Evolutionary conservation across 177 flowering plant genomes (phyloP).

Genomic region (Vitis hybrid): DNA sequence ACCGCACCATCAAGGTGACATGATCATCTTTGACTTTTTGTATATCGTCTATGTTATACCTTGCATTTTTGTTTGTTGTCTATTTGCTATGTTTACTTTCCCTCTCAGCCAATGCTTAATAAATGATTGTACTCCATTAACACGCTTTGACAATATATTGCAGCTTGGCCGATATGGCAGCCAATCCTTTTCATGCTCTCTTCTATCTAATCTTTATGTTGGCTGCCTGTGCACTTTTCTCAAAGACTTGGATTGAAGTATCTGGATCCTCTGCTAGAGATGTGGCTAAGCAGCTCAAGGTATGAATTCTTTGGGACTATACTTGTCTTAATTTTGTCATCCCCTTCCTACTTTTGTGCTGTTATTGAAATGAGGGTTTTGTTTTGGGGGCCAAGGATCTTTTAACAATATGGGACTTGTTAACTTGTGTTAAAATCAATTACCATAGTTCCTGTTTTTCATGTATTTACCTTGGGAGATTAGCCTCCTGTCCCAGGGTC

Average conservation of each 20-base stretch:
- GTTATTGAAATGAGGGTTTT: too few relatives aligned
- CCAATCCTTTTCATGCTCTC: conserved; percentile 79
- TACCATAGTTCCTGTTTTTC: too few relatives aligned
- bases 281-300: conserved; percentile 91
- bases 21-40: not conserved
- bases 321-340: not conserved
- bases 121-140: not conserved
- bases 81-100: too few relatives aligned
- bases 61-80: too few relatives aligned
- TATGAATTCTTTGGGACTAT: conserved; percentile 14
- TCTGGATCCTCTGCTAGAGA: conserved; percentile 87
- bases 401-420: too few relatives aligned
- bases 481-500: too few relatives aligned
- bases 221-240: conserved; percentile 80
- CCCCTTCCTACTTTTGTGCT: too few relatives aligned
- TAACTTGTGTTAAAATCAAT: too few relatives aligned
- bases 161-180: conserved; percentile 81
- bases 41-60: not conserved
- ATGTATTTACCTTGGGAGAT: too few relatives aligned
- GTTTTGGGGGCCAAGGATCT: too few relatives aligned
- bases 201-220: conserved; percentile 73
- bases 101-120: too few relatives aligned
- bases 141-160: conserved; percentile 8
- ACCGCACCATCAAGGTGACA: conserved; percentile 83
- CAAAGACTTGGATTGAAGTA: conserved; percentile 91